Evolutionary conservation across 2,329 filamentous ascomycete genomes (phyloP).

Genomic region (Tricladium varicosporioides): DNA sequence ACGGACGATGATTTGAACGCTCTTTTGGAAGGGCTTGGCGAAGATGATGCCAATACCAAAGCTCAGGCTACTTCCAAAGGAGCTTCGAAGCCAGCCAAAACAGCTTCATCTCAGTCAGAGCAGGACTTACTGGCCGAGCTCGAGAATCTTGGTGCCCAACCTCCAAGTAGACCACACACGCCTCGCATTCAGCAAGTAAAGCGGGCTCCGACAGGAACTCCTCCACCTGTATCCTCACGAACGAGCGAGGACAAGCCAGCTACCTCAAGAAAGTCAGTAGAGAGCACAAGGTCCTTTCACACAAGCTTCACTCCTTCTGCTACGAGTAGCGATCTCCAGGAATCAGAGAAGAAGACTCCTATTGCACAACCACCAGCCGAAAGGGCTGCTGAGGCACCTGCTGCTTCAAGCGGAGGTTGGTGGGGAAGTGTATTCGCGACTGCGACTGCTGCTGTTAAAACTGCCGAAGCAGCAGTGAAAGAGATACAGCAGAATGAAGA

Average conservation of each 20-base stretch:
- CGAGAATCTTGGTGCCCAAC: slow-evolving; percentile 67
- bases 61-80: slow-evolving; percentile 44
- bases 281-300: slow-evolving; percentile 71
- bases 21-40: slow-evolving; percentile 61
- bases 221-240: slow-evolving; percentile 49
- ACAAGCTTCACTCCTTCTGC: slow-evolving; percentile 69
- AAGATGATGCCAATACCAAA: slow-evolving; percentile 45
- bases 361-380: slow-evolving; percentile 42
- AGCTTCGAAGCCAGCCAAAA: slow-evolving; percentile 34
- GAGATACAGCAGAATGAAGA: slow-evolving; percentile 97
- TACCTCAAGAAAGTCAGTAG: slow-evolving; percentile 66
- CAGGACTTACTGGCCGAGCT: slow-evolving; percentile 86
- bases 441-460: slow-evolving; percentile 74
- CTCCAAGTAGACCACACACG: slow-evolving; percentile 74
- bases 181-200: slow-evolving; percentile 64
- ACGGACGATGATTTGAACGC: slow-evolving; percentile 64
- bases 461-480: slow-evolving; percentile 88
- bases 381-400: slow-evolving; percentile 35
- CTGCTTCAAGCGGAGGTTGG: slow-evolving; percentile 60
- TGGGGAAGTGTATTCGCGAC: slow-evolving; percentile 86
- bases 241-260: slow-evolving; percentile 63
- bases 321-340: slow-evolving; percentile 57
- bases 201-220: slow-evolving; percentile 48
- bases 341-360: slow-evolving; percentile 51
- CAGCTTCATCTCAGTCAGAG: slow-evolving; percentile 40